Percentiles rank a stretch among this genome's conserved stretches.
Evolutionary conservation across 2,329 filamentous ascomycete genomes (phyloP).

Genomic region (Coniochaeta ligniaria): DNA sequence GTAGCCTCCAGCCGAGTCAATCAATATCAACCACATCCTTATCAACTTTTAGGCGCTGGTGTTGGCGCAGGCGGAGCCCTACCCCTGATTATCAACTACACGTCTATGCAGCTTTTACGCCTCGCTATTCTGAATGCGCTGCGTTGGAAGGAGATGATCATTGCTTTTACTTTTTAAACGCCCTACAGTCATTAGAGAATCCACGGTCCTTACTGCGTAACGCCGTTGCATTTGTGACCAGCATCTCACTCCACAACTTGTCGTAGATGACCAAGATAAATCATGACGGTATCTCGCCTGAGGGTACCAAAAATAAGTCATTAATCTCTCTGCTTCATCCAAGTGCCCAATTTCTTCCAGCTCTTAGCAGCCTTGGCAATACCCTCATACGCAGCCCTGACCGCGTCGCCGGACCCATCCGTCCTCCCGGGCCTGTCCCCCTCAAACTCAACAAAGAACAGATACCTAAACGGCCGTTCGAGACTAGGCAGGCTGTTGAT

Average conservation of each 20-base stretch:
- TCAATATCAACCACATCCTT: not conserved
- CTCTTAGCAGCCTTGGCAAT: constrained; percentile 50
- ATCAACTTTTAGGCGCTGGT: not conserved
- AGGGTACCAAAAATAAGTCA: not conserved
- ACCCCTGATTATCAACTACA: not conserved
- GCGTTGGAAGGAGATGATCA: not conserved
- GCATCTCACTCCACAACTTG: not conserved
- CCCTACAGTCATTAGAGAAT: not conserved
- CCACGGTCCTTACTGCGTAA: not conserved
- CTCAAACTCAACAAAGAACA: constrained; percentile 90
- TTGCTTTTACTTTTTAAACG: not conserved
- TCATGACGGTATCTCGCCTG: not conserved
- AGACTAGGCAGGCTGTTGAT: constrained; percentile 83
- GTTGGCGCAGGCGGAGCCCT: not conserved
- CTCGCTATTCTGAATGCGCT: not conserved
- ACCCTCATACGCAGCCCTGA: constrained; percentile 53
- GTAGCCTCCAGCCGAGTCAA: not conserved
- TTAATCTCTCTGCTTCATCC: constrained; percentile 34
- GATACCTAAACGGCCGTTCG: constrained; percentile 73
- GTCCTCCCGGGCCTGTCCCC: constrained; percentile 38
- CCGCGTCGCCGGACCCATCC: constrained; percentile 46
- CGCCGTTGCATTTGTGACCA: not conserved
- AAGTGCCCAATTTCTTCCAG: constrained; percentile 66
- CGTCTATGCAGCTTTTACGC: not conserved
- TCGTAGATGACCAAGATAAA: not conserved